phyloP scores from a whole-genome alignment of 108 stramenopile genomes.

The Fistulifera solaris region DNA sequence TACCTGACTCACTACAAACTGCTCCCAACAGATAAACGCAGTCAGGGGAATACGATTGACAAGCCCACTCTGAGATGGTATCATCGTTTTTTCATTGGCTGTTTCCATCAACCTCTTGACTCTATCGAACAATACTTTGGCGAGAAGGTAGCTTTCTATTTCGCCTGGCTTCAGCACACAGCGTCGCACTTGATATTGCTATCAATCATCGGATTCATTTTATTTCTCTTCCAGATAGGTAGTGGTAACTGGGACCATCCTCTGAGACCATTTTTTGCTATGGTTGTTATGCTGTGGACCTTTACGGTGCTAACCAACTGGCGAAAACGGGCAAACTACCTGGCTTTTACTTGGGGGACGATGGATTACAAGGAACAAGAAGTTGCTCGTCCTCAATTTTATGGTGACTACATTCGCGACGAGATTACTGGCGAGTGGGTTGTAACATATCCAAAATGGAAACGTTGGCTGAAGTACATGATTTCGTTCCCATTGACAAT shows the following conservation, averaged over 20 bases:
- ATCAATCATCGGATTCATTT: constrained; percentile 57
- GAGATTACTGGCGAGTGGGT: constrained; percentile 76
- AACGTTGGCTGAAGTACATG: constrained; percentile 67
- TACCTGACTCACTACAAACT: constrained; percentile 21
- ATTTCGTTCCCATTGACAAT: constrained; percentile 77
- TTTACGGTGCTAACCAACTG: constrained; percentile 88
- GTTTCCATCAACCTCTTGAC: constrained; percentile 86
- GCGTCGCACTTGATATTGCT: constrained; percentile 72
- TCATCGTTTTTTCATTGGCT: constrained; percentile 62
- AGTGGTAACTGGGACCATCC: constrained; percentile 64
- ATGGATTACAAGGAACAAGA: constrained; percentile 89
- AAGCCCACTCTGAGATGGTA: constrained; percentile 38
- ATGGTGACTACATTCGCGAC: constrained; percentile 56
- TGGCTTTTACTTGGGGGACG: constrained; percentile 88
- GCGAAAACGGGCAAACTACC: constrained; percentile 69
- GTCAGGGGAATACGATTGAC: background rate
- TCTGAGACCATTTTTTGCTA: constrained; percentile 58
- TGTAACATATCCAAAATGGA: constrained; percentile 78
- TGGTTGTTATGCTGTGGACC: constrained; percentile 89
- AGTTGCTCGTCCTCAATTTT: constrained; percentile 84
- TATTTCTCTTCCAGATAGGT: constrained; percentile 53
- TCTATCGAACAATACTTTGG: constrained; percentile 95
- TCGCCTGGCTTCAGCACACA: constrained; percentile 94
- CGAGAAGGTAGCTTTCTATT: constrained; percentile 96
- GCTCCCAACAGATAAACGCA: constrained; percentile 1